Evolutionary conservation across 2,329 filamentous ascomycete species (phyloP).

Genomic region (Stagonosporopsis chrysanthemi): DNA sequence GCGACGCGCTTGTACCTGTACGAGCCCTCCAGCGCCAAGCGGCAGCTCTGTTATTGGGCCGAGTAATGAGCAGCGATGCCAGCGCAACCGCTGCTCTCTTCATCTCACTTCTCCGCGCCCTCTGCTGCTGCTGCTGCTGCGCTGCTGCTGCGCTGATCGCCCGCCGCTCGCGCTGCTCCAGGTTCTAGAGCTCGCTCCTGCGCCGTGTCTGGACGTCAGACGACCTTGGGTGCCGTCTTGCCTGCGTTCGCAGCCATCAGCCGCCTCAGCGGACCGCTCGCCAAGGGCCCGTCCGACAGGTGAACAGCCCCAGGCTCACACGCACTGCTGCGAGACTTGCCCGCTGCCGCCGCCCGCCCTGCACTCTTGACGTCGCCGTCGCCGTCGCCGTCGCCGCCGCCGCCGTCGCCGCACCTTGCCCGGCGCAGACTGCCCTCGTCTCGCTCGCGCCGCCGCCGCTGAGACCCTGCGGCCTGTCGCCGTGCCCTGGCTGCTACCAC

Average conservation of each 20-base stretch:
- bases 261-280: conserved; percentile 30
- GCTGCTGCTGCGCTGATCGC: conserved; percentile 25
- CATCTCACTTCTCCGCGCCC: conserved; percentile 6
- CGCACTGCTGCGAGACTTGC: conserved; percentile 33
- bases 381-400: conserved; percentile 26
- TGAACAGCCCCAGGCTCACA: conserved; percentile 16
- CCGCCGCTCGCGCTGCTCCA: conserved; percentile 17
- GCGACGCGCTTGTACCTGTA: conserved; percentile 25
- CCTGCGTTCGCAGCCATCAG: conserved; percentile 33
- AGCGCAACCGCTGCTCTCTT: conserved; percentile 15
- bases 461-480: conserved; percentile 18
- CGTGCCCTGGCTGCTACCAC: conserved; percentile 25
- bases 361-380: conserved; percentile 37
- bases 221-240: conserved; percentile 31
- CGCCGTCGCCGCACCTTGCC: conserved; percentile 16
- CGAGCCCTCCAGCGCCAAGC: conserved; percentile 28
- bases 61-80: conserved; percentile 23
- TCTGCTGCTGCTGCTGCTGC: conserved; percentile 17
- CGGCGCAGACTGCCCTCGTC: conserved; percentile 17
- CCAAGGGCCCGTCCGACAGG: conserved; percentile 23
- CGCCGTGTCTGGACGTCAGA: conserved; percentile 32
- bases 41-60: conserved; percentile 33
- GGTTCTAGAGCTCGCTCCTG: conserved; percentile 5
- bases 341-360: conserved; percentile 35
- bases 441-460: background rate